Evolutionary conservation across 441 rosid species (phyloP), one percentile per base, ranked within the genome.

Genomic region (Adansonia gregorii): DNA sequence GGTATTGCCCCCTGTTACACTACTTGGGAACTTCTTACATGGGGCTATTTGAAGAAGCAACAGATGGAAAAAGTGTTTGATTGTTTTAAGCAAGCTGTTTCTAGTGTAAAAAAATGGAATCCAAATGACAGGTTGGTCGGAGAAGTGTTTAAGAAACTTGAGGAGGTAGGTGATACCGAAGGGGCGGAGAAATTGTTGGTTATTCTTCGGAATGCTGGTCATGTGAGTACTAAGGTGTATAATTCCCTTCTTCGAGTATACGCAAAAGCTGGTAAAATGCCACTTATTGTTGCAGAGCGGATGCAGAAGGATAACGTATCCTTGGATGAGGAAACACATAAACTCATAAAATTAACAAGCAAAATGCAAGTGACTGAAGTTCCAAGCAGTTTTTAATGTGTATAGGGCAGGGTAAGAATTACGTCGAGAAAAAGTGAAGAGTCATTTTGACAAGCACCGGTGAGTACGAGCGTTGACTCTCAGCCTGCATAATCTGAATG

Each of bases 1-100:
- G 89, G 87, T 66, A 79, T 91, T 49, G 84, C 78, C 66, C 91
- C 97, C 12, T 83, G 85, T 79, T 93, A 94, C 82, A 89, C 94
- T 10, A 92, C 98, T 61, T 94, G 92, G 95, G 94, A 94, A 78
- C 94, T 91, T 79, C 90, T 94, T 67, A 82, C 92, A 0, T 86
- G 93, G 90, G 95, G 89, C 41, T 86, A 88, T 84, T 78, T 94
- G 81, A 90, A 88, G 78, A 78, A 61, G 41, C 86, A 83, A 71
- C 83, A 83, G 60, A 80, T 82, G 72, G 92, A 84, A 22, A 88
- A 86, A 45, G 96, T 88, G 58, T 65, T 93, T 54, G 87, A 88
- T 77, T 90, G 83, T 83, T 87, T 95, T 41, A 79, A 82, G 82
- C 92, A 89, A 82, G 96, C 94, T 9, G 72, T 92, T 76, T 82